Percentiles rank a stretch among this genome's conserved stretches.
Evolutionary conservation across 2,329 filamentous ascomycete genomes (phyloP).

Genomic region (Alternaria brassicicola): DNA sequence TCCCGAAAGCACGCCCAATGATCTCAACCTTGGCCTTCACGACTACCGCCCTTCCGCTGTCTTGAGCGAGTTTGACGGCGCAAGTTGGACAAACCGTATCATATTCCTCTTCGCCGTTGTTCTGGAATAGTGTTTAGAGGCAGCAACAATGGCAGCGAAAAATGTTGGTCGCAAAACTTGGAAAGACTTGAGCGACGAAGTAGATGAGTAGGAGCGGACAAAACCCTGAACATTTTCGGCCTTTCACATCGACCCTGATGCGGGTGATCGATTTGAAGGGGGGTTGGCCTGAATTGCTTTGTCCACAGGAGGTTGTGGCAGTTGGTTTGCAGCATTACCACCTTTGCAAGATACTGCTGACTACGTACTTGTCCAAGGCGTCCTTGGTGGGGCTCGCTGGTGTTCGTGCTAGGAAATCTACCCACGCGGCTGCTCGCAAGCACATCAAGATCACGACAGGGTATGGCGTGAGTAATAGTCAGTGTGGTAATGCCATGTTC

Average conservation of each 20-base stretch:
- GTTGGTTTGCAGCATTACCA: conserved; percentile 42
- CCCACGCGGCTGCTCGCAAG: conserved; percentile 34
- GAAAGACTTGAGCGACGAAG: conserved; percentile 35
- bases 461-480: conserved; percentile 36
- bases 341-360: conserved; percentile 39
- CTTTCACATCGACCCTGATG: conserved; percentile 28
- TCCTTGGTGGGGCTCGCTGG: conserved; percentile 34
- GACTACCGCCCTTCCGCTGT: conserved; percentile 39
- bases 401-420: conserved; percentile 32
- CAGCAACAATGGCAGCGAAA: conserved; percentile 18
- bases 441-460: conserved; percentile 40
- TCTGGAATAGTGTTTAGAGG: conserved; percentile 35
- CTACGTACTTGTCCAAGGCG: conserved; percentile 38
- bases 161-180: conserved; percentile 35
- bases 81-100: conserved; percentile 41
- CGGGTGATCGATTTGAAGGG: conserved; percentile 32
- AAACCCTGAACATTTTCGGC: conserved; percentile 41
- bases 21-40: conserved; percentile 36
- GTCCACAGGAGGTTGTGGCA: conserved; percentile 33
- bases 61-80: conserved; percentile 39
- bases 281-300: conserved; percentile 32
- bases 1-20: not conserved
- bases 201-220: conserved; percentile 40
- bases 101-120: conserved; percentile 42
- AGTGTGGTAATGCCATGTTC: conserved; percentile 41